Evolutionary conservation across 345 rosid species (phyloP), one percentile per base, ranked within the genome.

Genomic region (Acer negundo): DNA sequence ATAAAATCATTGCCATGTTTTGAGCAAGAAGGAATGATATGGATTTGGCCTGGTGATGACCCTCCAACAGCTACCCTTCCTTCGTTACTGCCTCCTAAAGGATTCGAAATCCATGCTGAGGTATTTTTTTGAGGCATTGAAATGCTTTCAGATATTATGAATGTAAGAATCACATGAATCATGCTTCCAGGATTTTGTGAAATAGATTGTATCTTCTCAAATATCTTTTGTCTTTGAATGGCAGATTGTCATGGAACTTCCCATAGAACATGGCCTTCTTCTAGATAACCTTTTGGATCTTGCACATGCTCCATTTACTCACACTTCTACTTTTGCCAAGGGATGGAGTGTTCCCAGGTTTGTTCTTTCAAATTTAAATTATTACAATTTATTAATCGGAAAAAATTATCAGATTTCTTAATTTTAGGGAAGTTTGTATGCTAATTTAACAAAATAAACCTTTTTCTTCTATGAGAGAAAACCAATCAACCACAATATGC

Each of bases 311-410:
- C 99, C 99, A 17, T 96, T 94, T 78, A 96, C 98, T 68, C 99
- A 94, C 80, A 96, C 99, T 24, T 91, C 98, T 24, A 96, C 99
- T 20, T 96, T 94, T 65, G 99, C 99, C 80, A 96, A 94, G 86
- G 99, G 99, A 65, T 96, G 99, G 99, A 88, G 82, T 76, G 97
- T 94, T 28, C 99, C 99, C 47, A 93, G 97, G 98, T 95, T 80
- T 78, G 89, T 77, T 80, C 73, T 73, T 20, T 20, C 70, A 44
- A 68, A 19, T 68, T 44, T 20, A 67, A 47, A 63, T 64, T 74
- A 58, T 7, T 72, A 5, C 2, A 58, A 22, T 42, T 58, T 64
- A 22, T 46, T 35, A 24, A 44, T 22, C 19, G 16, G 15, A 9
- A 16, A 73, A 38, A 12, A 20, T 55, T 31, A 5, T 55, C 0